Evolutionary conservation across 179 eudicot species (phyloP), one percentile per base, ranked within the genome.

Genomic region (Sideroxylon spinosum): DNA sequence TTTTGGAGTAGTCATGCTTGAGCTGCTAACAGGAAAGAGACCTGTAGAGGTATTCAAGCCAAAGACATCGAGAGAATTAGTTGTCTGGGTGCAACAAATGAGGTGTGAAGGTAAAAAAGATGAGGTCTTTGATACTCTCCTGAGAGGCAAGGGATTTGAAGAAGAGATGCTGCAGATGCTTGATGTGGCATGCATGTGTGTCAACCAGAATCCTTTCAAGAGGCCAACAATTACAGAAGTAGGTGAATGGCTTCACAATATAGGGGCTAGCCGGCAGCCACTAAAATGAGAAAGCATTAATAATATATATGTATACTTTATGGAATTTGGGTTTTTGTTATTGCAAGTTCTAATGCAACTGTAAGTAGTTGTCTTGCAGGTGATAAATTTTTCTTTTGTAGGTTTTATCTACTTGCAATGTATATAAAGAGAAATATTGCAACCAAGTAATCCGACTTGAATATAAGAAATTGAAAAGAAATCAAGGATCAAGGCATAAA

Each of bases 171-270:
- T 82, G 71, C 85, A 79, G 78, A 85, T 86, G 50, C 91, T 89
- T 50, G 89, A 88, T 56, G 76, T 86, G 61, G 93, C 93, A 23
- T 88, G 88, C 76, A 84, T 80, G 85, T 89, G 93, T 68, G 87
- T 88, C 68, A 81, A 80, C 29, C 79, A 81, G 37, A 83, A 83
- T 74, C 88, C 91, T 55, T 23, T 79, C 19, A 82, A 82, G 81
- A 83, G 91, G 62, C 91, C 91, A 62, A 85, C 79, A 78, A 88
- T 88, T 61, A 79, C 76, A 32, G 89, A 86, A 78, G 91, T 88
- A 48, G 91, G 84, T 48, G 89, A 86, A 76, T 78, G 72, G 74
- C 85, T 88, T 20, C 49, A 29, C 11, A 57, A 32, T 52, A 26
- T 71, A 49, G 61, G 61, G 44, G 56, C 75, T 22, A 50, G 52